Evolutionary conservation across 2,329 filamentous ascomycete species (phyloP).

Genomic region (Fusarium avenaceum): DNA sequence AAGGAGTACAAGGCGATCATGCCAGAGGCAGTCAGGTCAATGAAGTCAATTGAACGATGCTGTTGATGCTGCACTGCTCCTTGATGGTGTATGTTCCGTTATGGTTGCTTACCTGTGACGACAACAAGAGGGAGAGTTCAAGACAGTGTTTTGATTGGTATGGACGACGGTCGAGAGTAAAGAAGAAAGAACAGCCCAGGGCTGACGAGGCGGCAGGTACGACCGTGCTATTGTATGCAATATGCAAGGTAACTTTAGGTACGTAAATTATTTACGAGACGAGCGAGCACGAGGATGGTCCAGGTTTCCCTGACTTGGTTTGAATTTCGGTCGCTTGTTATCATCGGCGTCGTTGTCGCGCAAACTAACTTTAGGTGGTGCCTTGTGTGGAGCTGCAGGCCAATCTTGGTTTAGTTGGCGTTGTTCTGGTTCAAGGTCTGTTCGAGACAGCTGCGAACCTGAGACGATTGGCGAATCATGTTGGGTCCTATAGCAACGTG

Average conservation of each 20-base stretch:
- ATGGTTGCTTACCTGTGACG: constrained; percentile 41
- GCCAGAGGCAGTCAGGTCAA: constrained; percentile 13
- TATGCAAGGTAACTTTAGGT: constrained; percentile 6
- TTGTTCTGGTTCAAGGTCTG: constrained; percentile 25
- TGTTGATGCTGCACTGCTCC: constrained; percentile 2
- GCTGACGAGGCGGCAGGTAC: constrained; percentile 24
- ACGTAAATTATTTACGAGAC: constrained; percentile 1
- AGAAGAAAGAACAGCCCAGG: constrained; percentile 19
- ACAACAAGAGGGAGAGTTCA: constrained; percentile 14
- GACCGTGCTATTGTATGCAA: constrained; percentile 17
- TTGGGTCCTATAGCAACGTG: constrained; percentile 30
- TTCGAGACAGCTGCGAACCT: constrained; percentile 34
- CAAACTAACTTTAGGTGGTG: constrained; percentile 27
- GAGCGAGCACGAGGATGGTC: constrained; percentile 13
- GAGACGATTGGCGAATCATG: constrained; percentile 38
- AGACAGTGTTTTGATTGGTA: constrained; percentile 32
- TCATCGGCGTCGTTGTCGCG: constrained; percentile 23
- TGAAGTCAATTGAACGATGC: constrained; percentile 15
- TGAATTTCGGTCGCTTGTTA: constrained; percentile 31
- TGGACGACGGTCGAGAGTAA: constrained; percentile 13
- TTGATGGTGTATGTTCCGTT: constrained; percentile 13
- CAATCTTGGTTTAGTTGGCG: constrained; percentile 23
- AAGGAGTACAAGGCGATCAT: constrained; percentile 5
- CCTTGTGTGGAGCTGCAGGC: constrained; percentile 29
- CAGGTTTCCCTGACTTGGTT: constrained; percentile 25